These are phyloP conservation scores for Sutorius eximius DNA, from an alignment of 1,284 basidiomycete species.

Conservation along the genomic window DNA sequence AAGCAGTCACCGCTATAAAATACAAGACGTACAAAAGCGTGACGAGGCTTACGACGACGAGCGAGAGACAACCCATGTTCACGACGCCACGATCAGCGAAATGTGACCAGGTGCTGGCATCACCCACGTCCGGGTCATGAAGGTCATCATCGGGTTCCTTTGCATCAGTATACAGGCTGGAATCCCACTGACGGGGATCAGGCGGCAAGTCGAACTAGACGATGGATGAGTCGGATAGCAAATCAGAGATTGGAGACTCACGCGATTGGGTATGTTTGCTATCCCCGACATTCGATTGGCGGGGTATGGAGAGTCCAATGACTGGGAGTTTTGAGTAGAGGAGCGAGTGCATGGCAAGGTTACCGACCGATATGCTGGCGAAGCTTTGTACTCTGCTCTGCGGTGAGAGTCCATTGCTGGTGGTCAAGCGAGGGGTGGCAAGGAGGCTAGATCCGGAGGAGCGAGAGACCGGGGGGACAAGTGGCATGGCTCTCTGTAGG, in stretches of 20 bases:
- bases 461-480: background rate
- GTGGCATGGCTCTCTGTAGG: constrained; percentile 16
- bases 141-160: constrained; percentile 56
- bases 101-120: constrained; percentile 23
- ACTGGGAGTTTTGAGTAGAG: constrained; percentile 15
- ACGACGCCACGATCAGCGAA: constrained; percentile 51
- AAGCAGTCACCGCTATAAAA: constrained; percentile 5
- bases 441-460: constrained; percentile 19
- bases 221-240: constrained; percentile 1
- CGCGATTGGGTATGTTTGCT: constrained; percentile 22
- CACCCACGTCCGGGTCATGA: constrained; percentile 49
- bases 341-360: background rate
- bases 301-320: constrained; percentile 32
- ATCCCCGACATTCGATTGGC: constrained; percentile 16
- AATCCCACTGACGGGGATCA: constrained; percentile 56
- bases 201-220: constrained; percentile 50
- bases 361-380: constrained; percentile 29
- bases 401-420: constrained; percentile 11
- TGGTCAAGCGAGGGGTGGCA: background rate
- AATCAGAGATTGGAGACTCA: constrained; percentile 6
- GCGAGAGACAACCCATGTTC: constrained; percentile 64
- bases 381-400: constrained; percentile 29
- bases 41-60: constrained; percentile 50
- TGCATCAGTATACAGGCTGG: constrained; percentile 46
- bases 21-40: constrained; percentile 48